Conservation (phyloP, 441 rosid species). For the Biscutella auriculata region DNA sequence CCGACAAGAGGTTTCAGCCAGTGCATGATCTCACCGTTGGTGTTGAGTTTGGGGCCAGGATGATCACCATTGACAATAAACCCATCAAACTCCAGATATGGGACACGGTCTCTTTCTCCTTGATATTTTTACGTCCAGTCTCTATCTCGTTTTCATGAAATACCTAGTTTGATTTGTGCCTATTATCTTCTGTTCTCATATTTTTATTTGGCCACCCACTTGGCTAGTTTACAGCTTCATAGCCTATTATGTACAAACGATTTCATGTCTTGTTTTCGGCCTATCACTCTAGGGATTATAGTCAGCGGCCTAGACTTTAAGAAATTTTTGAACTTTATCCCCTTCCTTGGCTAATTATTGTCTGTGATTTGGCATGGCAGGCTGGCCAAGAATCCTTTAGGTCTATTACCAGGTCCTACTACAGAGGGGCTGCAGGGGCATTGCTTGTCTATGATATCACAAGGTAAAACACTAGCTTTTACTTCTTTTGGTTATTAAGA, state of each 20-base stretch:
- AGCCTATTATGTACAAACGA: background rate
- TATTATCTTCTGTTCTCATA: background rate
- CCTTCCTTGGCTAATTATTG: background rate
- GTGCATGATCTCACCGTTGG: constrained; percentile 96
- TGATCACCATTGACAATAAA: constrained; percentile 92
- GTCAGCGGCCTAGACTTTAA: background rate
- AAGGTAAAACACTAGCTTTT: constrained; percentile 34
- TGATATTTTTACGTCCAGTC: background rate
- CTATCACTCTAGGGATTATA: background rate
- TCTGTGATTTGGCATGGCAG: constrained; percentile 25
- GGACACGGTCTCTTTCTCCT: constrained; percentile 60
- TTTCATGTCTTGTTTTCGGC: background rate
- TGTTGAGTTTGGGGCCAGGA: constrained; percentile 89
- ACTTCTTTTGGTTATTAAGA: background rate
- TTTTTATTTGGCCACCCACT: background rate
- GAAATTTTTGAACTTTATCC: background rate
- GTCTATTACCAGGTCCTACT: constrained; percentile 93
- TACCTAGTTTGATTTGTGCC: background rate
- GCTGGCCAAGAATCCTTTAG: constrained; percentile 98
- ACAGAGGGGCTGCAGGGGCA: constrained; percentile 96
- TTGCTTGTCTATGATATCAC: constrained; percentile 95
- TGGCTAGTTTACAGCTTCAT: background rate
- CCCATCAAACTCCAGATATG: constrained; percentile 96
- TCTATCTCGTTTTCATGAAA: background rate
- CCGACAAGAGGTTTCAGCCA: constrained; percentile 95